Percentiles rank a stretch among this genome's conserved stretches.
Conservation (phyloP, 306 rosid genomes). For the Biancaea sappan region DNA sequence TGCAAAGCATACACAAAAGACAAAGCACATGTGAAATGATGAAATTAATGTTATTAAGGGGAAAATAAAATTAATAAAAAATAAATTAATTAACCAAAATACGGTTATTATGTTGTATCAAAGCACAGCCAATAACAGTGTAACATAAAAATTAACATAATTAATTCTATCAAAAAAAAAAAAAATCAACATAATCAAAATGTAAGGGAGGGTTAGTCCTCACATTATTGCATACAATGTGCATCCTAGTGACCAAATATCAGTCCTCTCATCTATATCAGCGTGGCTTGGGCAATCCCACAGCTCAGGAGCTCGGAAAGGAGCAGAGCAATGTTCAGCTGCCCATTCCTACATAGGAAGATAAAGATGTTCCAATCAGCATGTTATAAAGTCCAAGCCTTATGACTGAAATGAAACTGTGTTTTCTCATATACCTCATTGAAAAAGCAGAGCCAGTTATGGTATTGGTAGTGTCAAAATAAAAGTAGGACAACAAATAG, state of each 20-base stretch:
- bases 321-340: slow-evolving; percentile 95
- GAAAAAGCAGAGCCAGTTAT: slow-evolving; percentile 11
- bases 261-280: slow-evolving; percentile 94
- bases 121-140: slow-evolving; percentile 6
- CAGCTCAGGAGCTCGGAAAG: slow-evolving; percentile 96
- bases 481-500: background rate
- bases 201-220: slow-evolving; percentile 40
- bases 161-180: too few relatives aligned
- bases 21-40: background rate
- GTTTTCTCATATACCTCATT: slow-evolving; percentile 26
- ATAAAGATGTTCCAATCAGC: slow-evolving; percentile 24
- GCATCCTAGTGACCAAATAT: slow-evolving; percentile 97
- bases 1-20: background rate
- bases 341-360: slow-evolving; percentile 89
- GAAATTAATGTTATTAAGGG: background rate
- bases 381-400: slow-evolving; percentile 30
- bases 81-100: background rate
- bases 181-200: slow-evolving; percentile 12
- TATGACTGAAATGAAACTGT: slow-evolving; percentile 29
- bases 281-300: slow-evolving; percentile 98
- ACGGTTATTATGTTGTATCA: background rate
- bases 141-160: slow-evolving; percentile 20
- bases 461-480: slow-evolving; percentile 16
- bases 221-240: slow-evolving; percentile 96
- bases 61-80: background rate